Evolutionary conservation across 1,284 basidiomycete species (phyloP).

Genomic region (Ustilago vetiveriae): DNA sequence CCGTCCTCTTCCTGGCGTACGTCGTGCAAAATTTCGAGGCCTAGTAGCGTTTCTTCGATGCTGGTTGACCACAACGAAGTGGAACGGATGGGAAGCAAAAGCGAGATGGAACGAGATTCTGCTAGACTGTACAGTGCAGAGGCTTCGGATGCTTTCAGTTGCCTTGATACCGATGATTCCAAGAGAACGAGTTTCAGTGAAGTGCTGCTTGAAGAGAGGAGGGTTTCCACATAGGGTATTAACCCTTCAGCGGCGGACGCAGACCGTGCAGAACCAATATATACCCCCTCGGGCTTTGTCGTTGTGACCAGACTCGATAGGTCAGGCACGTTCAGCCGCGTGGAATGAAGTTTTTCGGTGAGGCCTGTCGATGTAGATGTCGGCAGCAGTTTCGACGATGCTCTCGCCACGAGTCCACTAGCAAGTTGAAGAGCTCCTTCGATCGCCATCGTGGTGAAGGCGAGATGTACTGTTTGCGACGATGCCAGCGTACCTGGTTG

Average conservation of each 20-base stretch:
- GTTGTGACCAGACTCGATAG: conserved; percentile 1
- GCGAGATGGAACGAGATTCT: not conserved
- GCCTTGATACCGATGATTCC: conserved; percentile 22
- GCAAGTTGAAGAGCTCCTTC: conserved; percentile 8
- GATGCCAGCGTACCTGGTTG: not conserved
- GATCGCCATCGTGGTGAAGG: conserved; percentile 10
- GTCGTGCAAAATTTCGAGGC: conserved; percentile 36
- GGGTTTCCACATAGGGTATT: conserved; percentile 1
- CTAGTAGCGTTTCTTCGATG: conserved; percentile 35
- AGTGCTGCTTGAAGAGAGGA: not conserved
- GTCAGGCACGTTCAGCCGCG: conserved; percentile 4
- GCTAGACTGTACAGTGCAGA: conserved; percentile 14
- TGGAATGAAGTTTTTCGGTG: conserved; percentile 7
- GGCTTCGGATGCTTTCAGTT: conserved; percentile 12
- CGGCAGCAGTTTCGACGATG: conserved; percentile 3
- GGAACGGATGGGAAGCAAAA: conserved; percentile 27
- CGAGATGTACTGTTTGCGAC: conserved; percentile 9
- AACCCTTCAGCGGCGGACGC: not conserved
- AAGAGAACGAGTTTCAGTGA: conserved; percentile 5
- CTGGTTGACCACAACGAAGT: conserved; percentile 4
- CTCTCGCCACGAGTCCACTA: conserved; percentile 5
- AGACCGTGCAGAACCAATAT: conserved; percentile 19
- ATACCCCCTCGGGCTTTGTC: conserved; percentile 14
- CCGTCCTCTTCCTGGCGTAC: not conserved
- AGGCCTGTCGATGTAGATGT: not conserved